phyloP scores from a whole-genome alignment of 306 rosid genomes.

The Abrus precatorius region DNA sequence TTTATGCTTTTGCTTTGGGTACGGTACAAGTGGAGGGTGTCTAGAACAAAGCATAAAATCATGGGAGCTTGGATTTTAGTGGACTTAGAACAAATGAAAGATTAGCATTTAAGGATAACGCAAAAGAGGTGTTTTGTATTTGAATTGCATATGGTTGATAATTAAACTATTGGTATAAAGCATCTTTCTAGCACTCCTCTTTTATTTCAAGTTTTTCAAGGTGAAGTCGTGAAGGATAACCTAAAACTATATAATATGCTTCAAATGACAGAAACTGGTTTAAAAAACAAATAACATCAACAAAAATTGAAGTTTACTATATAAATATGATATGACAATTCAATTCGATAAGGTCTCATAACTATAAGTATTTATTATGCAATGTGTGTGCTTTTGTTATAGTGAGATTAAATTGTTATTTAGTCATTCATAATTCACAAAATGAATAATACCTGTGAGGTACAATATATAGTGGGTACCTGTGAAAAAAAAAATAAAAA shows the following conservation, averaged over 20 bases:
- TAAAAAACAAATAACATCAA: not conserved
- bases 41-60: conserved; percentile 28
- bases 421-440: not conserved
- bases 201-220: not conserved
- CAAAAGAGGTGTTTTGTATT: not conserved
- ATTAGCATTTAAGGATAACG: not conserved
- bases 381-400: not conserved
- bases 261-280: not conserved
- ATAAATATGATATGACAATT: not conserved
- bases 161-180: not conserved
- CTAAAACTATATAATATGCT: conserved; percentile 14
- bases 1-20: conserved; percentile 34
- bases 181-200: not conserved
- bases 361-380: not conserved
- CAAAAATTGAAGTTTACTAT: not conserved
- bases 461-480: not conserved
- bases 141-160: conserved; percentile 14
- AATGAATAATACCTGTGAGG: not conserved
- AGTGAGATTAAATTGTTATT: not conserved
- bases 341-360: not conserved
- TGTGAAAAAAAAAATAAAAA: too few relatives aligned
- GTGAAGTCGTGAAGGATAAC: conserved; percentile 18
- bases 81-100: conserved; percentile 19
- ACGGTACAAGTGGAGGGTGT: conserved; percentile 41
- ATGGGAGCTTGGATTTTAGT: conserved; percentile 34